Evolutionary conservation across 2,329 filamentous ascomycete species (phyloP), one percentile per base, ranked within the genome.

Genomic region (Lojkania enalia): DNA sequence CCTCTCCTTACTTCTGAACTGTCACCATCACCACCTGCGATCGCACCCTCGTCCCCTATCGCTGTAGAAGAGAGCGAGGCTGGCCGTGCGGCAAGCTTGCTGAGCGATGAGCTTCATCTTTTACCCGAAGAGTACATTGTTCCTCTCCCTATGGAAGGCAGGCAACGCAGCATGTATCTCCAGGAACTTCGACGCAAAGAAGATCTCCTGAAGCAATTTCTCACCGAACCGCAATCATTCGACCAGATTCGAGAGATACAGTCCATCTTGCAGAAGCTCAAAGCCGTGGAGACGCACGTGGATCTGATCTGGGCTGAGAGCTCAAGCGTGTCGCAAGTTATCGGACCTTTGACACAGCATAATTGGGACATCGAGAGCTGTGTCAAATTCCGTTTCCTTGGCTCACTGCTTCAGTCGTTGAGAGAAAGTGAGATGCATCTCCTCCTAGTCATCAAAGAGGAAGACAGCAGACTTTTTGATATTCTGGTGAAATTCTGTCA

Each of bases 301-400:
- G 66, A 70, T 39, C 50, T 70, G 16, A 42, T 61, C 6, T 63
- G 52, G 30, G 48, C 51, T n/a, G 61, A 62, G 30, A 58, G 54
- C 21, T 46, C 46, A 13, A 35, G 39, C 7, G 27, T 46, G 6
- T 39, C 49, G 2, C 49, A 53, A 11, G 36, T 20, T 2, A 45
- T 51, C 12, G 42, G 19, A 5, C 41, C 50, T 9, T 46, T 41
- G n/a, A 60, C 49, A 2, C 58, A 62, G 19, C 33, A 52, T 3
- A 45, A 57, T 35, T 70, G 63, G 33, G 64, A 58, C 21, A 48
- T 53, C 20, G 55, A 63, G 4, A 65, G 58, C 38, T 62, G 61
- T 13, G 50, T 57, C n/a, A 70, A 70, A 25, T 67, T 70, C 48
- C 55, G 52, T 11, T 70, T 69, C 32, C 39, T 70, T 11, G 44